Percentiles rank a stretch among this genome's conserved stretches.
Evolutionary conservation across 2,329 filamentous ascomycete species (phyloP).

Genomic region (Fusarium sp.): DNA sequence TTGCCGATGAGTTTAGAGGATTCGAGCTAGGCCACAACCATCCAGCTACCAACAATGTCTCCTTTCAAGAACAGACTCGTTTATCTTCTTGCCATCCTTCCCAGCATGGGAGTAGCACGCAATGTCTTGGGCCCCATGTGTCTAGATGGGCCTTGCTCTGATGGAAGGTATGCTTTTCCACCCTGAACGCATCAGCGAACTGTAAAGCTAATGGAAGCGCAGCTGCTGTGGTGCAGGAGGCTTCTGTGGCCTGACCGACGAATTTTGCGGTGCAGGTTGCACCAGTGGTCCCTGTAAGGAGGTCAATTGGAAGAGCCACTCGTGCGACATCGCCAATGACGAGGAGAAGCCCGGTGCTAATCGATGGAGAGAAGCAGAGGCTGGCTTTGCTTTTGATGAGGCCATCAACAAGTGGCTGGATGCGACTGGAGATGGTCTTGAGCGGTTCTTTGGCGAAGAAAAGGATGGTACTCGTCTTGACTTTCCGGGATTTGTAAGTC

Average conservation of each 20-base stretch:
- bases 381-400: not conserved
- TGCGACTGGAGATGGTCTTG: not conserved
- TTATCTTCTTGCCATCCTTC: not conserved
- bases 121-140: not conserved
- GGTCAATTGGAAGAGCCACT: not conserved
- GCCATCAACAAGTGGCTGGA: not conserved
- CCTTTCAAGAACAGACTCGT: not conserved
- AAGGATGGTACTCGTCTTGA: not conserved
- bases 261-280: constrained; percentile 3
- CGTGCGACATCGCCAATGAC: not conserved
- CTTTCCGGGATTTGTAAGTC: not conserved
- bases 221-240: not conserved
- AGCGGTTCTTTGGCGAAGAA: not conserved
- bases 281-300: constrained; percentile 2
- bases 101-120: not conserved
- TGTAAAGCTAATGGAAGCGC: not conserved
- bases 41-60: not conserved
- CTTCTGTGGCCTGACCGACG: not conserved
- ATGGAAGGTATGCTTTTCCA: not conserved
- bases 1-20: not conserved
- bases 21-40: not conserved
- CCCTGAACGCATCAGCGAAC: too few relatives aligned
- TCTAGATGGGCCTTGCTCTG: not conserved
- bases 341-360: not conserved
- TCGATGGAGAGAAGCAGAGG: not conserved